Evolutionary conservation across 805 yeast genomes (phyloP), one percentile per base, ranked within the genome.

Genomic region (Blastobotrys attinorum): DNA sequence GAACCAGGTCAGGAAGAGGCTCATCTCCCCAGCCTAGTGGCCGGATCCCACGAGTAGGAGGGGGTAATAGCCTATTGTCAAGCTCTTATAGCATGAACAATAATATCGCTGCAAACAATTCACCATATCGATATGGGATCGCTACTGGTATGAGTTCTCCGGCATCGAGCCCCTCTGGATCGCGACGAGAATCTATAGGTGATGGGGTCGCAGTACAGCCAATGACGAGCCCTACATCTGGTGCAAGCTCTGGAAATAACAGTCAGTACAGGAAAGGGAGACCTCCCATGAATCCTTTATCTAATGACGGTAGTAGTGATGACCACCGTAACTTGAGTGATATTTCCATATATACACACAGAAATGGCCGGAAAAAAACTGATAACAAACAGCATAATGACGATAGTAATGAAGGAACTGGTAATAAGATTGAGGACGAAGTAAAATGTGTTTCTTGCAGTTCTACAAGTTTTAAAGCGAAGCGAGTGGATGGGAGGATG

Each of bases 1-100:
- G 54, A 21, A 29, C 52, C 13, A n/a, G 47, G 31, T 13, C 52
- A 16, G 43, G 37, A 6, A 45, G 51, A 27, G 46, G 25, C 16
- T 15, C 43, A 3, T 46, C 49, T 11, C 49, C 49, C 3, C 22
- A n/a, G n/a, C 29, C 29, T 8, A 22, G 31, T 10, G 29, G 16
- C 21, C 29, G 27, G 18, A 13, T 37, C 39, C 16, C 39, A 11
- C 29, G 29, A 11, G 11, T 25, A 7, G 29, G 29, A 7, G 29
- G 29, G 10, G 29, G 29, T 8, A 25, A 25, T 11, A 25, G 29
- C 11, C 29, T 11, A 7, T 25, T 25, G 10, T n/a, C n/a, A n/a
- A n/a, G n/a, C n/a, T 8, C 7, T 25, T 11, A 25, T 25, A 25
- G 11, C 11, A 11, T 7, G 10, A 25, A 25, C 29, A 11, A 11